Evolutionary conservation across 2,329 filamentous ascomycete species (phyloP), one percentile per base, ranked within the genome.

Genomic region (Epichloe glyceriae): DNA sequence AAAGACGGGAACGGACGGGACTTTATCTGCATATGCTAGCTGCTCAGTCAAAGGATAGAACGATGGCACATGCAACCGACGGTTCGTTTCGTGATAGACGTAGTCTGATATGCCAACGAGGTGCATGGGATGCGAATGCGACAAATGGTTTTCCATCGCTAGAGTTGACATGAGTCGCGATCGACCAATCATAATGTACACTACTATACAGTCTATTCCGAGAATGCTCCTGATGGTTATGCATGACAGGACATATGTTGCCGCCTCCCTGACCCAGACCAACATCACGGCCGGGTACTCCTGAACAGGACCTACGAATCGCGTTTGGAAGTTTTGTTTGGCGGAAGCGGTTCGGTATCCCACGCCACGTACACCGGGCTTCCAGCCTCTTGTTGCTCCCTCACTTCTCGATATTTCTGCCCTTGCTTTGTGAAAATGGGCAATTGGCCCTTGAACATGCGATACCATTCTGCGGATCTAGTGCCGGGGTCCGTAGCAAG

Each of bases 371-470:
- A 67, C 12, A 78, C 58, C 1, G 73, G 73, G 20, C 66, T 60
- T 44, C 65, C 60, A 52, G 71, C 65, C 51, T 83, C 78, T 33
- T 73, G 60, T 59, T 71, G 58, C 50, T 81, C 75, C 61, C 83
- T 70, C 55, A 67, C 53, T 50, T 71, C 60, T 52, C 88, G 78
- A 65, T 77, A 85, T 47, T 63, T 53, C 42, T 76, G 73, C 7
- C 89, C 88, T 49, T 70, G 61, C 12, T 70, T 58, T 49, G 74
- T 81, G 44, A 64, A 59, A 49, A 58, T 52, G 5, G 66, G 59
- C 51, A 78, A 61, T 8, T 61, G 57, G 30, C 73, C 71, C 17
- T 55, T 50, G 57, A 73, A 78, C 64, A 75, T 70, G 22, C 54
- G 54, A 56, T 80, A 79, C 61, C 70, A 73, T 22, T 69, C 65